phyloP scores from a whole-genome alignment of 2,329 filamentous ascomycete genomes.

The Escovopsis weberi region DNA sequence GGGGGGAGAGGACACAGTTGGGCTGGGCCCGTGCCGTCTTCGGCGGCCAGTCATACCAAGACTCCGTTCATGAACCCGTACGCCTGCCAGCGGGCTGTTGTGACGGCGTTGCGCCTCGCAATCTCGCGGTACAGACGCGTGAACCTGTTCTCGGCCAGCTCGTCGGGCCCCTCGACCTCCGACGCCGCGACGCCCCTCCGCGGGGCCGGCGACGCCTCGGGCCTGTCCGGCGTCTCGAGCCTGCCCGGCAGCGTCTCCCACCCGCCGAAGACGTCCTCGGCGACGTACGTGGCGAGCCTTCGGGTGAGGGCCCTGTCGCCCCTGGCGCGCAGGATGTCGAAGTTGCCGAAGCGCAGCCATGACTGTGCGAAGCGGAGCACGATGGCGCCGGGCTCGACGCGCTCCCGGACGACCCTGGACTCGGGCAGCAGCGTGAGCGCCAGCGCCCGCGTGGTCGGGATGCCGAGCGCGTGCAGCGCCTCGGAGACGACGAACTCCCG shows the following conservation, averaged over 20 bases:
- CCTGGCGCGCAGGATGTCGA: slow-evolving; percentile 75
- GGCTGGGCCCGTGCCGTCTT: too few species aligned
- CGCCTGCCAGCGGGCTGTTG: slow-evolving; percentile 88
- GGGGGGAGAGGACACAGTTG: too few species aligned
- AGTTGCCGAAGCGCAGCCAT: slow-evolving; percentile 90
- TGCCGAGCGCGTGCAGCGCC: slow-evolving; percentile 67
- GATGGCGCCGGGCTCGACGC: slow-evolving; percentile 77
- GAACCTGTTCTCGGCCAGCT: slow-evolving; percentile 71
- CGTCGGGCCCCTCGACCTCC: slow-evolving; percentile 50
- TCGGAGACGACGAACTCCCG: slow-evolving; percentile 90
- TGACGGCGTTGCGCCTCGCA: slow-evolving; percentile 68
- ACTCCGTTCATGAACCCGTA: slow-evolving; percentile 99
- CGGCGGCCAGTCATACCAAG: slow-evolving; percentile 27
- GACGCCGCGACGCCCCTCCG: slow-evolving; percentile 39
- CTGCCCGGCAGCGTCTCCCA: slow-evolving; percentile 70
- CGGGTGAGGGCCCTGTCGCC: slow-evolving; percentile 64
- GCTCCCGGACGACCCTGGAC: slow-evolving; percentile 59
- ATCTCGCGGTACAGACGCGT: slow-evolving; percentile 78
- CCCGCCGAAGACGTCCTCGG: slow-evolving; percentile 73
- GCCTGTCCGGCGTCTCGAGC: slow-evolving; percentile 36
- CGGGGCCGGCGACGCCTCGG: slow-evolving; percentile 25
- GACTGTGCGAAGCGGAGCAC: slow-evolving; percentile 81
- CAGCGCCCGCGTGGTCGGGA: slow-evolving; percentile 77
- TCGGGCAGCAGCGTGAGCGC: slow-evolving; percentile 66
- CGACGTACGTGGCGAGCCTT: slow-evolving; percentile 65